These are phyloP conservation scores for Rhodamnia rubescens DNA, from an alignment of 345 rosid species.

Conservation along the genomic window DNA sequence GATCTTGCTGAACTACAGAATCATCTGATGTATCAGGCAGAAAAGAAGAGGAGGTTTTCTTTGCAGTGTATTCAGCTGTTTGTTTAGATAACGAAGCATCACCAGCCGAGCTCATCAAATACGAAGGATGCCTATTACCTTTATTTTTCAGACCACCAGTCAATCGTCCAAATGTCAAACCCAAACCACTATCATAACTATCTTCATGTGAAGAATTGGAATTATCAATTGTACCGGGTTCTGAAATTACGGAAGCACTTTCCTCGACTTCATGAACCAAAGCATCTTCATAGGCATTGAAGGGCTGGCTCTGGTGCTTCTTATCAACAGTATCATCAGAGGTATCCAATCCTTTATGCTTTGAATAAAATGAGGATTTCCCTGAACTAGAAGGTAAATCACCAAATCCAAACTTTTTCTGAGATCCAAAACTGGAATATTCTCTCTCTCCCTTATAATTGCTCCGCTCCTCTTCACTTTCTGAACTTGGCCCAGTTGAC, in stretches of 20 bases:
- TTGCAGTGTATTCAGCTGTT: conserved; percentile 16
- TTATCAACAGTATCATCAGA: conserved; percentile 4
- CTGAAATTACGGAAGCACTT: conserved; percentile 3
- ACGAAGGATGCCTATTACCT: conserved; percentile 35
- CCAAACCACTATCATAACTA: conserved; percentile 21
- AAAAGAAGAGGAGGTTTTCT: conserved; percentile 9
- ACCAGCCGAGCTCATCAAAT: conserved; percentile 14
- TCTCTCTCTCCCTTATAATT: conserved; percentile 1
- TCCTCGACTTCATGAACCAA: conserved; percentile 10
- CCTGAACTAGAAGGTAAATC: not conserved
- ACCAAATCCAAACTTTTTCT: not conserved
- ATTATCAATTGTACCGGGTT: conserved; percentile 13
- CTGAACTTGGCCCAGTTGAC: conserved; percentile 30
- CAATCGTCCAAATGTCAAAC: conserved; percentile 32
- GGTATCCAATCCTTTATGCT: not conserved
- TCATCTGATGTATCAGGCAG: conserved; percentile 6
- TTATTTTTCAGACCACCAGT: conserved; percentile 45
- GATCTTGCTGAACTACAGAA: conserved; percentile 20
- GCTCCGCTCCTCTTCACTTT: conserved; percentile 34
- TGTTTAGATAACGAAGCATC: conserved; percentile 14
- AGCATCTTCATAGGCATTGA: not conserved
- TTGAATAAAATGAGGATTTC: not conserved
- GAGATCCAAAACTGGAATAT: not conserved
- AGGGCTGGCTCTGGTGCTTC: conserved; percentile 8
- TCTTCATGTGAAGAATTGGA: conserved; percentile 13